Evolutionary conservation across 345 rosid genomes (phyloP).

Genomic region (Raphanus raphanistrum): DNA sequence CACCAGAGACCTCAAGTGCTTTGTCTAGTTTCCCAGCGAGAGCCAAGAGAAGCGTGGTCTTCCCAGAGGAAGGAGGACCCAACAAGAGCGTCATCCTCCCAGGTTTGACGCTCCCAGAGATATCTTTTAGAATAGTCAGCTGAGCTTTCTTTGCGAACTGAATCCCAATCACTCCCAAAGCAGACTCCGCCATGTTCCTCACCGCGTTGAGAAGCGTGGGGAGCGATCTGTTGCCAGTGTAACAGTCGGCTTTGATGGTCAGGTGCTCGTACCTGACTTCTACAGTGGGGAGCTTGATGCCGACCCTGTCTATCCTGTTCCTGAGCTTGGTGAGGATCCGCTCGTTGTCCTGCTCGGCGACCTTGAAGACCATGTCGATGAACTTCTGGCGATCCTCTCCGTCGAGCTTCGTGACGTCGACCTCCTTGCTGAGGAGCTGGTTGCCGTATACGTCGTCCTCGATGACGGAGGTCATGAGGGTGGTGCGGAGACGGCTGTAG

Average conservation of each 20-base stretch:
- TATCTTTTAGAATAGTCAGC: slow-evolving; percentile 78
- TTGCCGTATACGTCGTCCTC: slow-evolving; percentile 51
- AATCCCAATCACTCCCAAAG: slow-evolving; percentile 55
- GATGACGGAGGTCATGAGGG: slow-evolving; percentile 54
- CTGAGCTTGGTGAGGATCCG: slow-evolving; percentile 70
- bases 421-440: slow-evolving; percentile 45
- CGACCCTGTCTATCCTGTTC: slow-evolving; percentile 84
- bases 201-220: slow-evolving; percentile 75
- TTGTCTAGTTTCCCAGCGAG: slow-evolving; percentile 59
- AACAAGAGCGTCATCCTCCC: slow-evolving; percentile 77
- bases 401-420: slow-evolving; percentile 75
- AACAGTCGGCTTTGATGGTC: slow-evolving; percentile 70
- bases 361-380: slow-evolving; percentile 70
- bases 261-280: slow-evolving; percentile 74
- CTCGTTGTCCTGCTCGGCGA: slow-evolving; percentile 89
- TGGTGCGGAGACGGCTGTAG: slow-evolving; percentile 68
- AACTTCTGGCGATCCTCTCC: slow-evolving; percentile 63
- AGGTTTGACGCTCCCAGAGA: slow-evolving; percentile 71
- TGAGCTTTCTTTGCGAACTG: slow-evolving; percentile 60
- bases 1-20: slow-evolving; percentile 31
- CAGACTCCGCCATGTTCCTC: slow-evolving; percentile 69
- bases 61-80: slow-evolving; percentile 95
- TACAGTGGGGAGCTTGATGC: slow-evolving; percentile 71
- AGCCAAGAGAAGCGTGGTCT: slow-evolving; percentile 78
- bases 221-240: slow-evolving; percentile 76